phyloP scores from a whole-genome alignment of 2,329 filamentous ascomycete genomes.

The Fusarium sp. region DNA sequence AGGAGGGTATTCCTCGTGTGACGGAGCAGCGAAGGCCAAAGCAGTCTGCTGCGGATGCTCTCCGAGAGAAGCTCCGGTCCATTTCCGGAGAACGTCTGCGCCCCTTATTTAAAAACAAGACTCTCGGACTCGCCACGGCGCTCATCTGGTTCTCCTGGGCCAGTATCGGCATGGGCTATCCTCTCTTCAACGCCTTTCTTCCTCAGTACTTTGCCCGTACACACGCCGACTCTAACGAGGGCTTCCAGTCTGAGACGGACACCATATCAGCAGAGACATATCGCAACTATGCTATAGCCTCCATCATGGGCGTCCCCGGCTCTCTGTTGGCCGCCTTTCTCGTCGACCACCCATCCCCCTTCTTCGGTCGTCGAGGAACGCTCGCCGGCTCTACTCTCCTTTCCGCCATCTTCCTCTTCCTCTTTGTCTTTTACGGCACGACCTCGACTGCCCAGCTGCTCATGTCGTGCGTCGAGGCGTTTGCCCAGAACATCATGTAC shows the following conservation, averaged over 20 bases:
- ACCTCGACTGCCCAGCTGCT: conserved; percentile 69
- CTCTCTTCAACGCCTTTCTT: conserved; percentile 91
- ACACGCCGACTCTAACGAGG: conserved; percentile 53
- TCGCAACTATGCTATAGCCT: conserved; percentile 86
- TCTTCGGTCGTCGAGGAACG: conserved; percentile 77
- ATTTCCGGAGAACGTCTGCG: conserved; percentile 76
- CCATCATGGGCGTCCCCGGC: conserved; percentile 80
- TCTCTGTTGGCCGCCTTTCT: conserved; percentile 79
- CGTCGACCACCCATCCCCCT: conserved; percentile 72
- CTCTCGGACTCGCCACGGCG: conserved; percentile 62
- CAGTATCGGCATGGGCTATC: conserved; percentile 87
- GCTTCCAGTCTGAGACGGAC: conserved; percentile 48
- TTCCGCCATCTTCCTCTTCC: conserved; percentile 76
- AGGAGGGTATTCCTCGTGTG: conserved; percentile 40
- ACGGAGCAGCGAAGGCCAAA: conserved; percentile 21
- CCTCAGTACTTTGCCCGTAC: conserved; percentile 81
- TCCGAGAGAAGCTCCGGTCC: conserved; percentile 70
- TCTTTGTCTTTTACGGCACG: conserved; percentile 71
- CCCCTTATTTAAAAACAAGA: conserved; percentile 71
- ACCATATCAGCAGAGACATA: conserved; percentile 68
- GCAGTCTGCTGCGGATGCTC: conserved; percentile 51
- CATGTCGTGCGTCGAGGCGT: conserved; percentile 76
- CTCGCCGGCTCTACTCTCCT: conserved; percentile 76
- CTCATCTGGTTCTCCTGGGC: conserved; percentile 85
- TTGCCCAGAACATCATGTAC: conserved; percentile 83